These are phyloP conservation scores for Phytophthora podocarpi DNA, from an alignment of 352 stramenopile species.

Conservation along the genomic window DNA sequence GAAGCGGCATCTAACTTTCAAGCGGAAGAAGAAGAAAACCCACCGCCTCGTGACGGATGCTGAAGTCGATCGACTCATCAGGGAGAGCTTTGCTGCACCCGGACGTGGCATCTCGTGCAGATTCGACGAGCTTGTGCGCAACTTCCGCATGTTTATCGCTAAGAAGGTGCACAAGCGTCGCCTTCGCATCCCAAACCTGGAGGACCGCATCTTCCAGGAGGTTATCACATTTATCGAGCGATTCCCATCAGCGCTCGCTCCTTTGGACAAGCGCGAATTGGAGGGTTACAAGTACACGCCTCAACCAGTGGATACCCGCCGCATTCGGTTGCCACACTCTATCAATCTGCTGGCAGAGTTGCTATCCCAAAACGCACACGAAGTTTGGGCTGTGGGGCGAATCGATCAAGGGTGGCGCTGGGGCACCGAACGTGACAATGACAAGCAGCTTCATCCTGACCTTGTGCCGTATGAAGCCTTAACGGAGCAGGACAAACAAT, in stretches of 20 bases:
- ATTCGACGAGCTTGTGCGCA: slow-evolving; percentile 82
- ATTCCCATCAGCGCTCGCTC: slow-evolving; percentile 66
- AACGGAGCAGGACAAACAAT: slow-evolving; percentile 80
- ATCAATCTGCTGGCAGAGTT: slow-evolving; percentile 69
- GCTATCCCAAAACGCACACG: slow-evolving; percentile 77
- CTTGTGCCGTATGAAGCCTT: slow-evolving; percentile 76
- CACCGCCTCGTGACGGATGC: slow-evolving; percentile 65
- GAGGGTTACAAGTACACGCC: slow-evolving; percentile 84
- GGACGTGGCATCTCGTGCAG: slow-evolving; percentile 76
- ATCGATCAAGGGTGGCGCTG: slow-evolving; percentile 76
- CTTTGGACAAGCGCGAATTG: slow-evolving; percentile 79
- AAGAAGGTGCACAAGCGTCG: slow-evolving; percentile 73
- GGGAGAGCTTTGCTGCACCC: slow-evolving; percentile 58
- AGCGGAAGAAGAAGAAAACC: slow-evolving; percentile 48
- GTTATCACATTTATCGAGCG: slow-evolving; percentile 81
- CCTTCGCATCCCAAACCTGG: slow-evolving; percentile 60
- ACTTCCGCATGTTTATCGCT: slow-evolving; percentile 83
- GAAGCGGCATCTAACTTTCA: slow-evolving; percentile 42
- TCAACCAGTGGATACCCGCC: slow-evolving; percentile 61
- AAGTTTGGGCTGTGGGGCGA: slow-evolving; percentile 80
- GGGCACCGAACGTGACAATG: slow-evolving; percentile 68
- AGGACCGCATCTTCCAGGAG: slow-evolving; percentile 71
- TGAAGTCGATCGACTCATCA: slow-evolving; percentile 71
- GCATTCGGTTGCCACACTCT: slow-evolving; percentile 66
- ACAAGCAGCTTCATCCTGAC: slow-evolving; percentile 68